Evolutionary conservation across 768 basidiomycete species (phyloP).

Genomic region (Pleurotus tuoliensis): DNA sequence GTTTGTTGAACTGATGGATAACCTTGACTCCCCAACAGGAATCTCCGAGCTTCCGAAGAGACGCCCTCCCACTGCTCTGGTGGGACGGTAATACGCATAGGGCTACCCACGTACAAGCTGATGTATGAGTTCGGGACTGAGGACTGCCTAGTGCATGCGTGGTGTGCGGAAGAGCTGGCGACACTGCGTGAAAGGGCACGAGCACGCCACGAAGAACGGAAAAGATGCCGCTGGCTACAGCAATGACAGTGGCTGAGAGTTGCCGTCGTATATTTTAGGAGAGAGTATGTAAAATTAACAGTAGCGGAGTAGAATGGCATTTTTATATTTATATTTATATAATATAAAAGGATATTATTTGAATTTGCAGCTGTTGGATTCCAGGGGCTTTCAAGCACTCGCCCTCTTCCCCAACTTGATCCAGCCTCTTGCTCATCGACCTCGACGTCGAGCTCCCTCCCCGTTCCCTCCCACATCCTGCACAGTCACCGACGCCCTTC

Average conservation of each 20-base stretch:
- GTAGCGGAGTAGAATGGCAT: background rate
- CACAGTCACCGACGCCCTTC: conserved; percentile 5
- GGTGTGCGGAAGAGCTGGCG: conserved; percentile 28
- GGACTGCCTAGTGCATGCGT: conserved; percentile 43
- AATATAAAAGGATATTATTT: background rate
- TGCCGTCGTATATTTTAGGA: conserved; percentile 9
- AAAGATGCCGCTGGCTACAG: conserved; percentile 33
- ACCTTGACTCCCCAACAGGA: conserved; percentile 32
- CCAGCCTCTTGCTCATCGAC: conserved; percentile 15
- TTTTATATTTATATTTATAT: conserved; percentile 5
- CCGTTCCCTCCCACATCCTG: conserved; percentile 11
- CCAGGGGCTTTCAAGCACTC: conserved; percentile 3
- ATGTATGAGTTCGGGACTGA: conserved; percentile 67
- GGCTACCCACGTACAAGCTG: conserved; percentile 60
- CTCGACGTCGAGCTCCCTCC: conserved; percentile 14
- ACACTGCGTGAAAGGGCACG: conserved; percentile 33
- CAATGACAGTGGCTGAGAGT: conserved; percentile 12
- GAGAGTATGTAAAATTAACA: background rate
- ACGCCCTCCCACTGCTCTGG: conserved; percentile 35
- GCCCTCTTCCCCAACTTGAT: conserved; percentile 1
- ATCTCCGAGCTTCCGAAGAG: conserved; percentile 36
- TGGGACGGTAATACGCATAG: conserved; percentile 50
- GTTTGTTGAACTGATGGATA: conserved; percentile 6
- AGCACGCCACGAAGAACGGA: conserved; percentile 53
- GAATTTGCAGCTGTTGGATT: background rate